Evolutionary conservation across 768 basidiomycete species (phyloP), one percentile per base, ranked within the genome.

Genomic region (Mycena leptocephala): DNA sequence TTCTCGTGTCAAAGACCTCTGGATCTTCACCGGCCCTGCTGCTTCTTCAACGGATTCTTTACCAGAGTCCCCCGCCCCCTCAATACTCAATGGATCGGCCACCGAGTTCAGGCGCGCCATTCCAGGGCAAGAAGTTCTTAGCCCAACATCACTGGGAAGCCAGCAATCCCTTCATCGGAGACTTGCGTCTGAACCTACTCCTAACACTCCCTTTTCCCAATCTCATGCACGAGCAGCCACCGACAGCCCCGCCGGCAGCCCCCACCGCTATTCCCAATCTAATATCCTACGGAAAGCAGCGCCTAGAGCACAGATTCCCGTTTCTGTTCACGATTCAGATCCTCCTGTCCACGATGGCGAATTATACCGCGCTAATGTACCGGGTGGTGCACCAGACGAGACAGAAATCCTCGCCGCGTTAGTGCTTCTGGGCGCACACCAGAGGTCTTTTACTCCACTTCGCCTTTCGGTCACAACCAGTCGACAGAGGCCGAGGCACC

Each of bases 1-100:
- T 41, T 94, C 95, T 26, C 88, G 93, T 75, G 89, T 92, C 59
- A 95, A 95, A 81, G 95, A 95, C 81, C 81, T 95, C 2, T 95
- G 95, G 95, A 86, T 95, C 53, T 95, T 95, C 81, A 91, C 91
- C 0, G 93, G 93, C 26, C 89, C 92, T 46, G 84, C 86, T 16
- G 72, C 82, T 43, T 65, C 76, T 26, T 78, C 83, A 33, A 81
- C 82, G 22, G 86, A 85, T 16, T 76, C 79, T 9, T 74, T 77
- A 7, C 81, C 80, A 22, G 87, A 88, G 14, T 88, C 87, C 3
- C 83, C 82, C 7, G 76, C 83, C 1, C 77, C 83, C 11, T 85
- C 85, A 5, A 74, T 82, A 61, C 71, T 82, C 13, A 80, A 81
- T 37, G 74, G 78, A 14, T 79, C 79, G 5, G 68, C 79, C 51